Evolutionary conservation across 78 protist genomes (phyloP), one percentile per base, ranked within the genome.

Genomic region (Dictyostelium firmibasis): DNA sequence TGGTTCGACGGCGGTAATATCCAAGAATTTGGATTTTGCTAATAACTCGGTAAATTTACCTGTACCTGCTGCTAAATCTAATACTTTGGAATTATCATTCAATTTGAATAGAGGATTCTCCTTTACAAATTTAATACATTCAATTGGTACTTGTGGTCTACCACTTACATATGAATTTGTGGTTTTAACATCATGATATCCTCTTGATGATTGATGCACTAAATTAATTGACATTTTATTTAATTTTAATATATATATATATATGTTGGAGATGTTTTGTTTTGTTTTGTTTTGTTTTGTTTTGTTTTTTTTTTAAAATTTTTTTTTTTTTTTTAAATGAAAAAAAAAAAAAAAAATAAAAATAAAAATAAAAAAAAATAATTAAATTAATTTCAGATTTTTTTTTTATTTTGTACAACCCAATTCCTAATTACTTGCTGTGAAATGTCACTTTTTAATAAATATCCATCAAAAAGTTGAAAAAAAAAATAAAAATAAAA

Each of bases 31-130:
- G 0, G 83, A 79, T 16, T 86, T 75, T 13, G 84, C 83, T 11
- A 86, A 20, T 10, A 86, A 23, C 18, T 86, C 75, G 0, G 92
- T 86, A 50, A 86, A 86, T 75, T 86, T 86, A 25, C 92, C 92
- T n/a, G 92, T 86, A n/a, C 88, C 86, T 82, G 35, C n/a, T 11
- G 92, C 92, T 25, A 86, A 57, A 57, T 86, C 92, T 16, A 86
- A 50, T 1, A 53, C 57, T 23, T 57, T 57, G 16, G 76, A 25
- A n/a, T 86, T 38, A 11, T 44, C 60, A 14, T 38, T 57, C 47
- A 86, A 36, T 3, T 74, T 53, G 38, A 86, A 57, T 70, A 11
- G 8, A 10, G 29, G 18, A 25, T 72, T 86, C 1, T 50, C 20
- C n/a, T 75, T 86, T 1, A 86, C 62, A 50, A 47, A 86, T 7